Conservation (phyloP, 2,329 filamentous ascomycete genomes). For the Coniochaeta ligniaria region DNA sequence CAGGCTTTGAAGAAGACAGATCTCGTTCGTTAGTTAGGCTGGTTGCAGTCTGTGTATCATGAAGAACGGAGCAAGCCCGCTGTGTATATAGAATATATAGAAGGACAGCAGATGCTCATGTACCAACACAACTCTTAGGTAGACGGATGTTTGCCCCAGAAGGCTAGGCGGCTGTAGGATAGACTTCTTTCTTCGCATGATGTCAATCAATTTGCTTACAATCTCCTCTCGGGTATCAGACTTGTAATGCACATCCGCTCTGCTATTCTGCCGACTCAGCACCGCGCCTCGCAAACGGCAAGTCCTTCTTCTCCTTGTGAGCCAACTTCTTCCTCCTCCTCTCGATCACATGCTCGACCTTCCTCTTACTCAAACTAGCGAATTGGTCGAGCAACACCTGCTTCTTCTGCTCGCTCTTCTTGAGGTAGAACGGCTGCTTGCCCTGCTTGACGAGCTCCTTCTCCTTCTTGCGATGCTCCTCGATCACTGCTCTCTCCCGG, state of each 20-base stretch:
- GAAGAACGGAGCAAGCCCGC: neutral
- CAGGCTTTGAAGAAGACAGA: slow-evolving; percentile 37
- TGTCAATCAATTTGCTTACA: neutral
- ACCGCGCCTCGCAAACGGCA: slow-evolving; percentile 49
- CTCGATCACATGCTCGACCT: slow-evolving; percentile 80
- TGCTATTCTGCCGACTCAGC: slow-evolving; percentile 9
- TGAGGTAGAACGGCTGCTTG: slow-evolving; percentile 89
- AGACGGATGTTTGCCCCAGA: neutral
- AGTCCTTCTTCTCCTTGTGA: slow-evolving; percentile 73
- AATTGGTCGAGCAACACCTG: slow-evolving; percentile 72
- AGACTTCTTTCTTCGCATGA: neutral
- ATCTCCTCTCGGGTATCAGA: neutral
- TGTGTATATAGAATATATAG: neutral
- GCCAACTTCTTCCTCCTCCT: slow-evolving; percentile 84
- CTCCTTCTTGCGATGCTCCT: slow-evolving; percentile 74
- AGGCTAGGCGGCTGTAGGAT: neutral
- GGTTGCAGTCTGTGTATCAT: neutral
- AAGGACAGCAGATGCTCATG: slow-evolving; percentile 3
- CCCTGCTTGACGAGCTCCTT: slow-evolving; percentile 79
- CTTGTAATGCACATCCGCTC: slow-evolving; percentile 10
- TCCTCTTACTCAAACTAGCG: slow-evolving; percentile 73
- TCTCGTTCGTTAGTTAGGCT: slow-evolving; percentile 1
- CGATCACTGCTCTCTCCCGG: slow-evolving; percentile 59
- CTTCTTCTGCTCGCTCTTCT: slow-evolving; percentile 89
- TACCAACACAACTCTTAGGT: neutral